phyloP scores from a whole-genome alignment of 805 yeast species.

The Zygotorulaspora florentina region DNA sequence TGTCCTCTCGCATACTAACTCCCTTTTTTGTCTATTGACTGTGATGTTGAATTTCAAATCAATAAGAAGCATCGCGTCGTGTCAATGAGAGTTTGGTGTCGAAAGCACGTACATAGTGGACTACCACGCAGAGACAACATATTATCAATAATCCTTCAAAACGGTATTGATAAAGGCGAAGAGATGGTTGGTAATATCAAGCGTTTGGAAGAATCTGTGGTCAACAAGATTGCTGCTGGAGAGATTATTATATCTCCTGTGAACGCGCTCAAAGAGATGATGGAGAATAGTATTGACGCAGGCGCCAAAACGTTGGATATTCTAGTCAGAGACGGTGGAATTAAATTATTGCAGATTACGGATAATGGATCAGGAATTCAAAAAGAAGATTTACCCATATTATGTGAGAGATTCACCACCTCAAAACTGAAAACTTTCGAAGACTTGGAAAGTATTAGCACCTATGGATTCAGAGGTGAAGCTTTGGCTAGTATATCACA shows the following conservation, averaged over 20 bases:
- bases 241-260: conserved; percentile 92
- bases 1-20: too few species aligned
- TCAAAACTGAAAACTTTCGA: conserved; percentile 73
- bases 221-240: conserved; percentile 94
- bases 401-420: conserved; percentile 92
- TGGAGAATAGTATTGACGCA: conserved; percentile 93
- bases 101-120: too few species aligned
- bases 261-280: conserved; percentile 87
- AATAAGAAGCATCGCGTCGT: too few species aligned
- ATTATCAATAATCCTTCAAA: not conserved
- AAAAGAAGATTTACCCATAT: conserved; percentile 63
- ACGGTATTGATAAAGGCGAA: not conserved
- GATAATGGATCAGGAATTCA: conserved; percentile 87
- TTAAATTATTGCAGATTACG: conserved; percentile 76
- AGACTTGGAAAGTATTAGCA: conserved; percentile 64
- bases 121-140: too few species aligned
- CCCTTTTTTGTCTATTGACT: too few species aligned
- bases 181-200: conserved; percentile 24
- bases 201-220: conserved; percentile 64
- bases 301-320: conserved; percentile 69
- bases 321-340: conserved; percentile 85
- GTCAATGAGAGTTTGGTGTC: too few species aligned
- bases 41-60: too few species aligned
- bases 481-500: conserved; percentile 94
- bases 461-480: conserved; percentile 96